Evolutionary conservation across 257 asterid genomes (phyloP), one percentile per base, ranked within the genome.

Genomic region (Rehmannia glutinosa): DNA sequence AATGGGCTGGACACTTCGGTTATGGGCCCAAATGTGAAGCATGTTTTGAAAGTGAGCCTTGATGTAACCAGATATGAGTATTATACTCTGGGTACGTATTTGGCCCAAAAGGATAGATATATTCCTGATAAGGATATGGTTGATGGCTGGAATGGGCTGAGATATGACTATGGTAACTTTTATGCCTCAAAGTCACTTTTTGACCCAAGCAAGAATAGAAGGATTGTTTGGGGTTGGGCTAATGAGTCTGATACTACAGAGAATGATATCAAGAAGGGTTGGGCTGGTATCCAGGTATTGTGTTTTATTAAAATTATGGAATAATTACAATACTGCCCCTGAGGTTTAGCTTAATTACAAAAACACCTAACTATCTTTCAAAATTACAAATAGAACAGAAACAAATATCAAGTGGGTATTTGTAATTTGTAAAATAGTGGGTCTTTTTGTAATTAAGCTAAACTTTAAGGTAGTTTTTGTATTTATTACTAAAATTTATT

Each of bases 191-290:
- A 91, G 58, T 76, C 96, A 0, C 86, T 91, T 66, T 86, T 77
- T 27, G 93, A 91, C 28, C 79, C 79, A 3, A 67, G 72, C 46
- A 85, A 82, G 74, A 70, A 75, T 3, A 72, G 95, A 25, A 71
- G 95, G 70, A 75, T 91, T 4, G 27, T 88, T 71, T 91, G 95
- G 93, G 96, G 82, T 16, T 91, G 97, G 98, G 82, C 88, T 0
- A 75, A 76, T 20, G 98, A 91, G 71, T 78, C 85, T 0, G 90
- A 87, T 45, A 47, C 79, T 24, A 61, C 80, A 0, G 67, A 76
- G 0, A 73, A 74, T 21, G 95, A 86, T 66, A 50, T 86, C 8
- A 41, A 43, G 13, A 84, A 85, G 51, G 92, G 87, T 1, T 88
- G 96, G 96, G 87, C 90, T 27, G 90, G 90, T 7, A 47, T 84